phyloP scores from a whole-genome alignment of 2,329 filamentous ascomycete genomes.

The Massarina eburnea region DNA sequence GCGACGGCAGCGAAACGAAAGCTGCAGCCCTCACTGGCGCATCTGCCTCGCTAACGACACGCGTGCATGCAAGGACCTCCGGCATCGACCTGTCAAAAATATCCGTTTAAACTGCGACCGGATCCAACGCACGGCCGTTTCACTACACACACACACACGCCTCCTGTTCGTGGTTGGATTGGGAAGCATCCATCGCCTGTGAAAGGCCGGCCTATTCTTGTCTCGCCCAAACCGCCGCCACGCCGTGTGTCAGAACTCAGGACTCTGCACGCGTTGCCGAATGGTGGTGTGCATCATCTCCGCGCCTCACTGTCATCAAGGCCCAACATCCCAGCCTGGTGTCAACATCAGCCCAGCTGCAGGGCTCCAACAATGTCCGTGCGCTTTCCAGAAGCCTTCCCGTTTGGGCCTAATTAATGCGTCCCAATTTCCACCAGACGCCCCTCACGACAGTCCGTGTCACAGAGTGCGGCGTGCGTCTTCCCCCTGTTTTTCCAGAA shows the following conservation, averaged over 20 bases:
- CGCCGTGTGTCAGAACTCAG: conserved; percentile 34
- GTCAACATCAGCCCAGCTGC: conserved; percentile 33
- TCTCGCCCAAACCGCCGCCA: conserved; percentile 18
- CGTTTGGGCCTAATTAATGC: too few relatives aligned
- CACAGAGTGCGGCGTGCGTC: conserved; percentile 29
- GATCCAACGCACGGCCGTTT: conserved; percentile 34
- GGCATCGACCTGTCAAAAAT: conserved; percentile 17
- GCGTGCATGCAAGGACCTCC: conserved; percentile 4
- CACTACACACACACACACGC: conserved; percentile 20
- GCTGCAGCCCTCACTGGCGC: conserved; percentile 9
- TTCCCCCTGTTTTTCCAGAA: conserved; percentile 42
- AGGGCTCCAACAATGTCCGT: conserved; percentile 29
- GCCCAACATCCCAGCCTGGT: conserved; percentile 25
- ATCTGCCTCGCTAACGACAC: conserved; percentile 6
- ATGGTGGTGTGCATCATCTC: conserved; percentile 17
- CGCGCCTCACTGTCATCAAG: conserved; percentile 16
- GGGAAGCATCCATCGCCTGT: neutral
- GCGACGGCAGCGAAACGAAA: conserved; percentile 11
- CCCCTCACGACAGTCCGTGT: conserved; percentile 19
- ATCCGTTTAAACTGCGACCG: conserved; percentile 28
- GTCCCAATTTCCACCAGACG: too few relatives aligned
- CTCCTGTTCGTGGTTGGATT: conserved; percentile 21
- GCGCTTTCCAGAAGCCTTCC: conserved; percentile 35
- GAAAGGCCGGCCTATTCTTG: conserved; percentile 40
- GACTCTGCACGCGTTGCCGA: conserved; percentile 25